A percentile compares a stretch with the other conserved stretches of the same genome.
phyloP scores from a whole-genome alignment of 306 rosid genomes.

The Rosa chinensis region DNA sequence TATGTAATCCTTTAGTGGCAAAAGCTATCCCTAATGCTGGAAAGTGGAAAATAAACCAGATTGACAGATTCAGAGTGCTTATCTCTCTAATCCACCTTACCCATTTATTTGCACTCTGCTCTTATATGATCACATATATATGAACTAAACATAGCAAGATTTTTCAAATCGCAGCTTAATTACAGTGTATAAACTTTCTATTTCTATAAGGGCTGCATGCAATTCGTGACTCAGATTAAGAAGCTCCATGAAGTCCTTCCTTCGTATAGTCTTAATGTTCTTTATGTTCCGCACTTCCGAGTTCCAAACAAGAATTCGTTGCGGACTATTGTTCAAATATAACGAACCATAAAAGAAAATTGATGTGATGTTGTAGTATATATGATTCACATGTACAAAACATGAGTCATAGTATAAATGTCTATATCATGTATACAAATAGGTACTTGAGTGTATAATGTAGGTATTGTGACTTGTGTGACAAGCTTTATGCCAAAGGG shows the following conservation, averaged over 20 bases:
- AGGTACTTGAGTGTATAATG: too few species aligned
- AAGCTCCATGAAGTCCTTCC: background rate
- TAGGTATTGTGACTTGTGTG: too few species aligned
- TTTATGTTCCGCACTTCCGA: background rate
- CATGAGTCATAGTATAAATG: too few species aligned
- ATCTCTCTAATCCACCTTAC: constrained; percentile 1
- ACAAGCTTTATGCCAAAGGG: too few species aligned
- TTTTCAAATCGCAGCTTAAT: background rate
- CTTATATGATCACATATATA: background rate
- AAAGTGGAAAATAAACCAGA: background rate
- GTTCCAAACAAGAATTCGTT: background rate
- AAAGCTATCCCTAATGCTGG: constrained; percentile 9
- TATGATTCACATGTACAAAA: too few species aligned
- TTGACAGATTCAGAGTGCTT: background rate
- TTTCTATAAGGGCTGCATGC: background rate
- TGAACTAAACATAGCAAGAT: background rate
- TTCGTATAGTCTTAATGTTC: background rate
- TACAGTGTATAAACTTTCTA: background rate
- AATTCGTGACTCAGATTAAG: background rate
- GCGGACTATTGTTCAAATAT: background rate
- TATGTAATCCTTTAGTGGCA: background rate
- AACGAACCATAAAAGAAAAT: background rate
- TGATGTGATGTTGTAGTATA: too few species aligned
- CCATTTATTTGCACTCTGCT: background rate
- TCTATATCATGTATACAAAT: too few species aligned